phyloP scores from a whole-genome alignment of 495 filamentous ascomycete species.

The Pseudoneurospora amorphoporcata region DNA sequence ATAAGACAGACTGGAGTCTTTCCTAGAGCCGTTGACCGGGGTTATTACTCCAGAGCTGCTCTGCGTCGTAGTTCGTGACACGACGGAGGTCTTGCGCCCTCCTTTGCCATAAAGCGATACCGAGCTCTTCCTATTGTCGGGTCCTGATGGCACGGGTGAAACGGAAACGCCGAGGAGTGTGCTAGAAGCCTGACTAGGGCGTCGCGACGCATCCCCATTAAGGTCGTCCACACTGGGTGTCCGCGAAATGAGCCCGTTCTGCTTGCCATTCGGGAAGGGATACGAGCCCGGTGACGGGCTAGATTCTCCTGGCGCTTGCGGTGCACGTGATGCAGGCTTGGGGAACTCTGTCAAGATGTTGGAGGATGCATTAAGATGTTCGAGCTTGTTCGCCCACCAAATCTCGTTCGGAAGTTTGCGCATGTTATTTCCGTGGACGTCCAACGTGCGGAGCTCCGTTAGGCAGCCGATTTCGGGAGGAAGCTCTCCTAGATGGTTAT shows the following conservation, averaged over 20 bases:
- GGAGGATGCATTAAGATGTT: conserved; percentile 88
- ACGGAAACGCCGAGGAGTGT: conserved; percentile 63
- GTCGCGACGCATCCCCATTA: conserved; percentile 58
- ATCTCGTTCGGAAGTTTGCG: conserved; percentile 79
- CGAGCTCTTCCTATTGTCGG: conserved; percentile 62
- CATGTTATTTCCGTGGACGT: conserved; percentile 86
- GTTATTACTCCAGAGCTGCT: conserved; percentile 42
- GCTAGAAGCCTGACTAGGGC: conserved; percentile 76
- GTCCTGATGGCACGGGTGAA: conserved; percentile 50
- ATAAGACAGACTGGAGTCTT: conserved; percentile 76
- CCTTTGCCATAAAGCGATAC: conserved; percentile 66
- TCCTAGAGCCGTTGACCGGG: conserved; percentile 47
- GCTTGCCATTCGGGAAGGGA: conserved; percentile 29
- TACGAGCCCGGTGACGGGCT: conserved; percentile 6
- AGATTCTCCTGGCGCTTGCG: conserved; percentile 44
- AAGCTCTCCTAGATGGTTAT: conserved; percentile 73
- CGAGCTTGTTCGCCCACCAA: conserved; percentile 82
- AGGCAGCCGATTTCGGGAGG: conserved; percentile 81
- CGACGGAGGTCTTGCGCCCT: conserved; percentile 72
- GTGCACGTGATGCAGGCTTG: conserved; percentile 58
- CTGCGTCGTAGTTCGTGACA: conserved; percentile 50
- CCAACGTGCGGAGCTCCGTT: conserved; percentile 70
- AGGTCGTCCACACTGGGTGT: conserved; percentile 73
- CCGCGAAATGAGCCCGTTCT: conserved; percentile 35
- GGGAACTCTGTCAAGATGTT: conserved; percentile 87